phyloP scores from a whole-genome alignment of 306 rosid species.

The Hippophae gyantsensis region DNA sequence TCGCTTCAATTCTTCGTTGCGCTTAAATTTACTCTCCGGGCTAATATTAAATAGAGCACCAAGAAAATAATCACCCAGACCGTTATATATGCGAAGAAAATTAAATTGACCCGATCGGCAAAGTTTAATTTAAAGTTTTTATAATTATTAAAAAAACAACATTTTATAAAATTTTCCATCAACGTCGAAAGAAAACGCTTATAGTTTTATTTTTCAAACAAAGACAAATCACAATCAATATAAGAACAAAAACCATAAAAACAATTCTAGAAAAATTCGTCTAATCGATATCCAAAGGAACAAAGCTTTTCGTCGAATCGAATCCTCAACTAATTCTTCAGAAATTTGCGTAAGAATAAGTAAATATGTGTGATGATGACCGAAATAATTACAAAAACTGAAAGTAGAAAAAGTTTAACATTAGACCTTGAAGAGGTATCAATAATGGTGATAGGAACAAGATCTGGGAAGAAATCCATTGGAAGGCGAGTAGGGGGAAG shows the following conservation, averaged over 20 bases:
- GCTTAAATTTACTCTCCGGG: constrained; percentile 52
- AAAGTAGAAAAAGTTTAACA: background rate
- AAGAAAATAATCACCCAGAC: background rate
- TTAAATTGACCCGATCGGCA: too few relatives aligned
- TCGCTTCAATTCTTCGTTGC: constrained; percentile 62
- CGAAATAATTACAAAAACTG: background rate
- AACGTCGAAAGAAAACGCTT: too few relatives aligned
- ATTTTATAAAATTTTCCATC: too few relatives aligned
- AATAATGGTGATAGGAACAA: constrained; percentile 56
- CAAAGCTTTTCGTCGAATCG: background rate
- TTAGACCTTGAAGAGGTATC: constrained; percentile 75
- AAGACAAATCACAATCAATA: background rate
- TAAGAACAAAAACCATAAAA: background rate
- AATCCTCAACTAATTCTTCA: too few relatives aligned
- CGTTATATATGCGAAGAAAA: background rate
- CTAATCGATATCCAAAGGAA: too few relatives aligned
- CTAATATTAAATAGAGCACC: constrained; percentile 23
- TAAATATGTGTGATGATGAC: too few relatives aligned
- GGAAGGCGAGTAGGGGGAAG: constrained; percentile 69
- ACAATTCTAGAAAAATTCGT: too few relatives aligned
- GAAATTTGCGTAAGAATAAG: background rate
- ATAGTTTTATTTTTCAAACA: too few relatives aligned
- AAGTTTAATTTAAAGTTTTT: too few relatives aligned
- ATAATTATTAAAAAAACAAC: too few relatives aligned
- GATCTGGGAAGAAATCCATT: constrained; percentile 56